phyloP scores from a whole-genome alignment of 345 rosid species.

The Ailanthus altissimus region DNA sequence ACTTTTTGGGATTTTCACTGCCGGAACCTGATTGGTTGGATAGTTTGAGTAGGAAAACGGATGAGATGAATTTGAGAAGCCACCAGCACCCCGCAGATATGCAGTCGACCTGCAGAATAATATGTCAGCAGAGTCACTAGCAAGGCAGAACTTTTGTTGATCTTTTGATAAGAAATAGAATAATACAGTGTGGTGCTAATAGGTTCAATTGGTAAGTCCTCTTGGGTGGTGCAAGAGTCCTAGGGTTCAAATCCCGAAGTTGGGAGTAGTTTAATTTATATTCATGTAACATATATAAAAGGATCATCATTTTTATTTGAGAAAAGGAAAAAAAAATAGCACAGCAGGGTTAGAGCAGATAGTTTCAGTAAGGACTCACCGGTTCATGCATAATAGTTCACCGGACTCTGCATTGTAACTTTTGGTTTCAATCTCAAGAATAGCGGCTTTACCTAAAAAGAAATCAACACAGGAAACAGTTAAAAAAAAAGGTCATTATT shows the following conservation, averaged over 20 bases:
- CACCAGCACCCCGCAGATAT: constrained; percentile 83
- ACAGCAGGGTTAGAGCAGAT: constrained; percentile 14
- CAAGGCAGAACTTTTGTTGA: background rate
- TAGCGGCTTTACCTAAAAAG: constrained; percentile 82
- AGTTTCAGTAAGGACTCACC: constrained; percentile 46
- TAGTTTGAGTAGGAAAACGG: constrained; percentile 76
- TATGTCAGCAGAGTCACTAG: constrained; percentile 16
- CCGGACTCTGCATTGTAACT: constrained; percentile 71
- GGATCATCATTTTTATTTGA: too few relatives aligned
- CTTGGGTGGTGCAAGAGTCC: too few relatives aligned
- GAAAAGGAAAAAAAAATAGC: background rate
- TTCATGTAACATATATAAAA: too few relatives aligned
- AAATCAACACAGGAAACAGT: constrained; percentile 9
- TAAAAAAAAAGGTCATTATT: background rate
- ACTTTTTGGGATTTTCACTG: constrained; percentile 65
- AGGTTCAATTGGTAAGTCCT: too few relatives aligned
- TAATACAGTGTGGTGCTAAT: background rate
- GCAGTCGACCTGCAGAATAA: constrained; percentile 52
- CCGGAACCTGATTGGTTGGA: constrained; percentile 56
- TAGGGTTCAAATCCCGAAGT: too few relatives aligned
- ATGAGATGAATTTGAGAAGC: constrained; percentile 72
- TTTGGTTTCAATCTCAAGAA: constrained; percentile 74
- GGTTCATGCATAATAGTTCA: constrained; percentile 71
- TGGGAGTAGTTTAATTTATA: too few relatives aligned
- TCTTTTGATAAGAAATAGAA: background rate